Percentiles rank a stretch among this genome's conserved stretches.
These are phyloP conservation scores for Phaeosphaeria sp. DNA, from an alignment of 2,329 filamentous ascomycete genomes.

Conservation along the genomic window DNA sequence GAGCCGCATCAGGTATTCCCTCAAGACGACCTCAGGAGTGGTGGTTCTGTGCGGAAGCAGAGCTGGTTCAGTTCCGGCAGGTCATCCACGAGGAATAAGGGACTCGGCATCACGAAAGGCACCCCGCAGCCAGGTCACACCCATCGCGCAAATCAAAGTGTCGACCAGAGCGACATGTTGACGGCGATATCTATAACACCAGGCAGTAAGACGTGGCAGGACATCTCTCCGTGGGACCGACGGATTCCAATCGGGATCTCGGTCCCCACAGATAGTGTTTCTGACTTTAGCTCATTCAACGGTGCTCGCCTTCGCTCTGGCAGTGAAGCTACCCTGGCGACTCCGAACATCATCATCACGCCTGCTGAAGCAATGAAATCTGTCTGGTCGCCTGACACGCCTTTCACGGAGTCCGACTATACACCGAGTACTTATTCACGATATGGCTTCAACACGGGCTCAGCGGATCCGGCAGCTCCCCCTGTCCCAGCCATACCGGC, in stretches of 20 bases:
- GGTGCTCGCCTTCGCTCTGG: conserved; percentile 45
- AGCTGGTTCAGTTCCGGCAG: conserved; percentile 41
- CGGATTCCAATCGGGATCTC: conserved; percentile 77
- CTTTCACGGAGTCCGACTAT: conserved; percentile 62
- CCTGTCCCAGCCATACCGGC: conserved; percentile 54
- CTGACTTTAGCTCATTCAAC: conserved; percentile 46
- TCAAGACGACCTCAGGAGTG: conserved; percentile 33
- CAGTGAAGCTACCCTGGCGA: conserved; percentile 47
- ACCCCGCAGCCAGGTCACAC: conserved; percentile 36
- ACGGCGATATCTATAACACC: conserved; percentile 40
- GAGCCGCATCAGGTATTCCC: conserved; percentile 56
- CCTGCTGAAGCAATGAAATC: conserved; percentile 59
- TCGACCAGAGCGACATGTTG: conserved; percentile 30
- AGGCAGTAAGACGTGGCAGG: conserved; percentile 46
- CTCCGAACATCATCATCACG: conserved; percentile 62
- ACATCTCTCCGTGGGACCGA: conserved; percentile 72
- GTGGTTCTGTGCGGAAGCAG: conserved; percentile 30
- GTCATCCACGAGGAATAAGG: conserved; percentile 38
- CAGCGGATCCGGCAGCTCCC: conserved; percentile 54
- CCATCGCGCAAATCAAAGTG: conserved; percentile 20
- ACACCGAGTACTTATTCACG: conserved; percentile 70
- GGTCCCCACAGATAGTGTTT: conserved; percentile 63
- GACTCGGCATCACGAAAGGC: conserved; percentile 44
- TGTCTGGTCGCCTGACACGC: conserved; percentile 67
- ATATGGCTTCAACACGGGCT: conserved; percentile 50